phyloP scores from a whole-genome alignment of 2,329 filamentous ascomycete species.

The Ramularia endophylla region DNA sequence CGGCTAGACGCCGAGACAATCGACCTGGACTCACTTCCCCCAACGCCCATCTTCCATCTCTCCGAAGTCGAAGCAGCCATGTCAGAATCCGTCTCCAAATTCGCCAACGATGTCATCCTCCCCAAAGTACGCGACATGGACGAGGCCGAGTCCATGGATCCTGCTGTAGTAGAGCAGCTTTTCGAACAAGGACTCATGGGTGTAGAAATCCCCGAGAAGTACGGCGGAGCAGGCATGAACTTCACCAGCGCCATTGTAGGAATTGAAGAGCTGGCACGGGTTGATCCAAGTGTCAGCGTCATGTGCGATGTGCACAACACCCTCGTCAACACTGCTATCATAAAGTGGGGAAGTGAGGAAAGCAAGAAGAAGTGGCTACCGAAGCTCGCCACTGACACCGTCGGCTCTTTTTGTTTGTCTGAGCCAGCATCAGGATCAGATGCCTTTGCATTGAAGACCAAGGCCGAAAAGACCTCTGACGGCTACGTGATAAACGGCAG shows the following conservation, averaged over 20 bases:
- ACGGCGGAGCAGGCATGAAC: slow-evolving; percentile 96
- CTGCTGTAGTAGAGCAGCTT: slow-evolving; percentile 76
- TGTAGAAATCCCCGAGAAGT: slow-evolving; percentile 95
- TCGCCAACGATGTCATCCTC: slow-evolving; percentile 79
- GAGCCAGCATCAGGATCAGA: slow-evolving; percentile 74
- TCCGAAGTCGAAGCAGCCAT: slow-evolving; percentile 87
- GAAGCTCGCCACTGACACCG: slow-evolving; percentile 80
- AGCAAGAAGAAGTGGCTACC: slow-evolving; percentile 84
- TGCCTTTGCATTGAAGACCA: slow-evolving; percentile 90
- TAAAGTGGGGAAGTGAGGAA: slow-evolving; percentile 74
- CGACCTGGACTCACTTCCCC: slow-evolving; percentile 70
- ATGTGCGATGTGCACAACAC: slow-evolving; percentile 96
- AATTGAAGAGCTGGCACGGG: slow-evolving; percentile 91
- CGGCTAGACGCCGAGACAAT: slow-evolving; percentile 35
- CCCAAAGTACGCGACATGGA: slow-evolving; percentile 97
- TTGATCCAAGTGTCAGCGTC: slow-evolving; percentile 92
- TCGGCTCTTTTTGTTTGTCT: slow-evolving; percentile 46
- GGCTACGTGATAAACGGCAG: slow-evolving; percentile 84
- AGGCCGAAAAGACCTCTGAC: slow-evolving; percentile 72
- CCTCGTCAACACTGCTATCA: slow-evolving; percentile 87
- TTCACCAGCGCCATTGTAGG: slow-evolving; percentile 94
- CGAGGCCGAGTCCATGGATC: slow-evolving; percentile 91
- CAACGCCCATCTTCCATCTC: slow-evolving; percentile 88
- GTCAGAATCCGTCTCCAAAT: slow-evolving; percentile 84
- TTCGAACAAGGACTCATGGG: slow-evolving; percentile 99